These are phyloP conservation scores for Salix brachista DNA, from an alignment of 345 rosid species.

Conservation along the genomic window DNA sequence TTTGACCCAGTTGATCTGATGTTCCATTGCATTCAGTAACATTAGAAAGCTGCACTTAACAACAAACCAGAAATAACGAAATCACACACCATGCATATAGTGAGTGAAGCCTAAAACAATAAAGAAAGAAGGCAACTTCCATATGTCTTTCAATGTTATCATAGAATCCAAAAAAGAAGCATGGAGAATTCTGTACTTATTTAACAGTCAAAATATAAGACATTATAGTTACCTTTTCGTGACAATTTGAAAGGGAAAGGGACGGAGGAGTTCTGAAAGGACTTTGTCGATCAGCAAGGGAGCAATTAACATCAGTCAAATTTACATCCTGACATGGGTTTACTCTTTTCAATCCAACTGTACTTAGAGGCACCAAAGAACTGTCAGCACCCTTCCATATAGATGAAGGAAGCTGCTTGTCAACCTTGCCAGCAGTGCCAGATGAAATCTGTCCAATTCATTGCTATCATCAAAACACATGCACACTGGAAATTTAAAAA, in stretches of 20 bases:
- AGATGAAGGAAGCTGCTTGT: slow-evolving; percentile 47
- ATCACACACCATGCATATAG: neutral
- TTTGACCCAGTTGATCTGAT: slow-evolving; percentile 36
- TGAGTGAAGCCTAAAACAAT: neutral
- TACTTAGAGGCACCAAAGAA: slow-evolving; percentile 30
- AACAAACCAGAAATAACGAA: neutral
- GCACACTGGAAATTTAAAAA: neutral
- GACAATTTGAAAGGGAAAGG: slow-evolving; percentile 51
- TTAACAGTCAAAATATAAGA: neutral
- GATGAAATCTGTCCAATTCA: slow-evolving; percentile 27
- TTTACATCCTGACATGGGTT: slow-evolving; percentile 39
- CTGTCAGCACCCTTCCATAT: slow-evolving; percentile 35
- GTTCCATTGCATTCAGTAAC: slow-evolving; percentile 37
- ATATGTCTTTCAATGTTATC: neutral
- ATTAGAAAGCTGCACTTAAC: slow-evolving; percentile 40
- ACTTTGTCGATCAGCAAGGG: slow-evolving; percentile 48
- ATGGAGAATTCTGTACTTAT: neutral
- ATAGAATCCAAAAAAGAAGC: neutral
- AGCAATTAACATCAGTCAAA: slow-evolving; percentile 10
- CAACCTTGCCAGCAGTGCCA: slow-evolving; percentile 37
- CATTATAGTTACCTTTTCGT: slow-evolving; percentile 48
- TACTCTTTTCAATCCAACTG: slow-evolving; percentile 40
- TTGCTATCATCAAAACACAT: neutral
- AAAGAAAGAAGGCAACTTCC: neutral
- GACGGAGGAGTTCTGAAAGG: slow-evolving; percentile 95